A percentile compares a stretch with the other conserved stretches of the same genome.
Evolutionary conservation across 371 early-diverging fungal genomes (phyloP).

Genomic region (Mortierella sp.): DNA sequence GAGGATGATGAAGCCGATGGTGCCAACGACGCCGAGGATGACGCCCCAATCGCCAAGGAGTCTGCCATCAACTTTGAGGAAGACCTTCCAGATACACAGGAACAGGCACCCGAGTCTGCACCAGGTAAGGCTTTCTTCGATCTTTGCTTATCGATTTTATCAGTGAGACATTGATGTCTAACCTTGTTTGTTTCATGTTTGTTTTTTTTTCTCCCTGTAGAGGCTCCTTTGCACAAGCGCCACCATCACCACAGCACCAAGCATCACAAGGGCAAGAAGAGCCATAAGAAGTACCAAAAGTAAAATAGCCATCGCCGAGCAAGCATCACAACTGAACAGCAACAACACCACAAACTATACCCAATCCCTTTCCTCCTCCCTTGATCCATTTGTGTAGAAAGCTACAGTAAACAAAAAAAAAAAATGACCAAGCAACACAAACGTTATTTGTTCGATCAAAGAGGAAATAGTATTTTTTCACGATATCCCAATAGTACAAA

Average conservation of each 20-base stretch:
- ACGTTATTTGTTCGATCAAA: too few relatives aligned
- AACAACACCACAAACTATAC: not conserved
- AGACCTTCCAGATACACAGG: not conserved
- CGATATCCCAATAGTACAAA: too few relatives aligned
- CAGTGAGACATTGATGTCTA: not conserved
- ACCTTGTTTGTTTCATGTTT: not conserved
- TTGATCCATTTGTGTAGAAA: too few relatives aligned
- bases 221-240: constrained; percentile 13
- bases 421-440: too few relatives aligned
- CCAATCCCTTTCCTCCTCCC: not conserved
- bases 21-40: not conserved
- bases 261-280: constrained; percentile 5
- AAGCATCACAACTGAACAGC: not conserved
- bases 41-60: not conserved
- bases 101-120: not conserved
- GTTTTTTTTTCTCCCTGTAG: not conserved
- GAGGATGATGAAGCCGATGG: constrained; percentile 10
- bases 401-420: too few relatives aligned
- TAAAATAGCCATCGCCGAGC: not conserved
- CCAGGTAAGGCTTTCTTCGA: not conserved
- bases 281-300: not conserved
- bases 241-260: constrained; percentile 14
- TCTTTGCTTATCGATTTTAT: not conserved
- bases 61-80: constrained; percentile 8
- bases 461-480: too few relatives aligned